Evolutionary conservation across 2,329 filamentous ascomycete species (phyloP).

Genomic region (Aspergillus arachidicola): DNA sequence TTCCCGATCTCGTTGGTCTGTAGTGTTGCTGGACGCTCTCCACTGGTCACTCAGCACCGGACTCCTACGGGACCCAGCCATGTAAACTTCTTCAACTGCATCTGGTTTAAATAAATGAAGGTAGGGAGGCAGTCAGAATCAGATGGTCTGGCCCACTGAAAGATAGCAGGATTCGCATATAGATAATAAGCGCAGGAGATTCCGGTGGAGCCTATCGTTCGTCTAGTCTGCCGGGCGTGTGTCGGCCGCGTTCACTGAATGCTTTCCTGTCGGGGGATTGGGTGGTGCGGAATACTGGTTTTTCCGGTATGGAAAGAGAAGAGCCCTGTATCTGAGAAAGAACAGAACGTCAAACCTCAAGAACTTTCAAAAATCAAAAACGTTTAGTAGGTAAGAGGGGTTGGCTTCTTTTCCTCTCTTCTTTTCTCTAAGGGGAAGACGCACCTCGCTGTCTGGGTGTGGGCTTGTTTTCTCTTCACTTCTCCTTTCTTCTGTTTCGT

Average conservation of each 20-base stretch:
- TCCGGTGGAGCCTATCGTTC: conserved; percentile 22
- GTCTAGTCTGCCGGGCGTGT: conserved; percentile 23
- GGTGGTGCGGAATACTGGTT: conserved; percentile 34
- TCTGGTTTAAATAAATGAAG: conserved; percentile 33
- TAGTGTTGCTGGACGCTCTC: conserved; percentile 48
- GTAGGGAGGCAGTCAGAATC: conserved; percentile 16
- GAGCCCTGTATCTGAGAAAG: conserved; percentile 17
- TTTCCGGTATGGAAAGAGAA: conserved; percentile 29
- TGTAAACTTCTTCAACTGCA: conserved; percentile 48
- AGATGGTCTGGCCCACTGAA: conserved; percentile 16
- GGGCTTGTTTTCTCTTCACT: background rate
- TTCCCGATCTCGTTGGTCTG: conserved; percentile 39
- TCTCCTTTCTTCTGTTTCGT: conserved; percentile 6
- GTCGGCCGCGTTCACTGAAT: conserved; percentile 31
- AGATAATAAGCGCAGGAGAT: conserved; percentile 25
- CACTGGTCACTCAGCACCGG: conserved; percentile 55
- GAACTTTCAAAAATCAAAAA: background rate
- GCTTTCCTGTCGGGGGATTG: conserved; percentile 29
- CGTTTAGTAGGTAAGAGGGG: conserved; percentile 1
- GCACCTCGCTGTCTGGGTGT: conserved; percentile 16
- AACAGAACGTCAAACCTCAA: conserved; percentile 7
- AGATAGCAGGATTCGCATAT: conserved; percentile 17
- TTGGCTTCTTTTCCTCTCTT: background rate
- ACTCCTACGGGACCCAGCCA: conserved; percentile 54
- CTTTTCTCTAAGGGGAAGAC: conserved; percentile 8